A percentile compares a stretch with the other conserved stretches of the same genome.
These are phyloP conservation scores for Mikania micrantha DNA, from an alignment of 129 eudicot species.

Conservation along the genomic window DNA sequence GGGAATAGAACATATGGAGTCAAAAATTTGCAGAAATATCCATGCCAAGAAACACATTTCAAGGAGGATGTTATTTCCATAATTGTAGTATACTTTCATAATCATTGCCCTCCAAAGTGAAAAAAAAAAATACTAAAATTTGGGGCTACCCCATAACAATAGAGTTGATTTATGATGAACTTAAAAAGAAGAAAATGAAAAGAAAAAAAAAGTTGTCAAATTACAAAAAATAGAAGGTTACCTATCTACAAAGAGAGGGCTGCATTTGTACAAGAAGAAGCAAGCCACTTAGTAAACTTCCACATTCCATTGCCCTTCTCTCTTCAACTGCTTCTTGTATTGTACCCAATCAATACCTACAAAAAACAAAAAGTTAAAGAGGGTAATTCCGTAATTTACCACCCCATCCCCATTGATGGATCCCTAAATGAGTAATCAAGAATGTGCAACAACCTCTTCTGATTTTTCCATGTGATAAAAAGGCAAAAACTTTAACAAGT, in stretches of 20 bases:
- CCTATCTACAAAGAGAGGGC: conserved; percentile 63
- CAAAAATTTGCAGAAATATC: background rate
- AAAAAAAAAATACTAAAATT: conserved; percentile 2
- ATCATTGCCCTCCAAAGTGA: conserved; percentile 39
- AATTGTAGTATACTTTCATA: conserved; percentile 29
- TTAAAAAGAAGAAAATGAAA: background rate
- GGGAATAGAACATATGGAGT: background rate
- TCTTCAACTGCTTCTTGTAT: conserved; percentile 87
- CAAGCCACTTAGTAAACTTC: conserved; percentile 76
- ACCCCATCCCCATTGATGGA: background rate
- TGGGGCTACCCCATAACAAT: conserved; percentile 23
- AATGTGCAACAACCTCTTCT: conserved; percentile 39
- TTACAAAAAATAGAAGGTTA: conserved; percentile 21
- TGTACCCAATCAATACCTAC: conserved; percentile 80
- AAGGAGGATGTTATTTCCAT: conserved; percentile 20
- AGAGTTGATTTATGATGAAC: conserved; percentile 15
- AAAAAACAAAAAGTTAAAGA: background rate
- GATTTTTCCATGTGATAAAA: background rate
- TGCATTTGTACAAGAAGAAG: conserved; percentile 49
- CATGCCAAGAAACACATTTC: conserved; percentile 15
- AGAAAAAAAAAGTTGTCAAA: conserved; percentile 10
- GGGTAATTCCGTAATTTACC: background rate
- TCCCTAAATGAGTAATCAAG: background rate
- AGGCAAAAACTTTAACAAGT: background rate
- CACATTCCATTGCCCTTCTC: conserved; percentile 95